Base-by-base conservation (phyloP, 306 rosid genomes). In the Fragaria ananassa region DNA sequence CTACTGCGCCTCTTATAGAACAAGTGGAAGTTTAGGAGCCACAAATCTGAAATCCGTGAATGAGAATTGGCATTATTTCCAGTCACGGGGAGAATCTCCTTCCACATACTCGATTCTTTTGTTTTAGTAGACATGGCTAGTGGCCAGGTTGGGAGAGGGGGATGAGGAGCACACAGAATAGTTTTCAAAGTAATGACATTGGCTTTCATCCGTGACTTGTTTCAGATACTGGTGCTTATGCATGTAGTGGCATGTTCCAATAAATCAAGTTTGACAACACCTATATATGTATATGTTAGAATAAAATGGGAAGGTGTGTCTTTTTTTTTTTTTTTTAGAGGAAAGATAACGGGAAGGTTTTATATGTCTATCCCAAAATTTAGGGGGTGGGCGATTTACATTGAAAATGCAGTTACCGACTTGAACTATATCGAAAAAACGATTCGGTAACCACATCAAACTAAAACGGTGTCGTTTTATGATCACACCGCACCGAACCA, bases 21-120 rank as follows among this genome's bases (percentile, higher is more conserved):
- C 10, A 45, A 12, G 50, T 8, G 64, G 45, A 14, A 18, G n/a
- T 27, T 4, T 23, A 27, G 25, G 80, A 79, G 73, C 80, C 86
- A 80, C 76, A 57, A 17, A 65, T 76, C 68, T 5, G 47, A 25
- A 5, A 65, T 77, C 82, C 89, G 89, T 85, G 89, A 85, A 80
- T 60, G 23, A 41, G 49, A 70, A 70, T 82, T 85, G 86, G 86
- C 49, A 31, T 57, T 27, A 69, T 77, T 74, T 67, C 35, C 47
- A 37, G 62, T 81, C 85, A 81, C 85, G 85, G 81, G 84, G 5
- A 37, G 34, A 27, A 50, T 71, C 47, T 4, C 25, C 63, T 2
- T 71, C 47, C 75, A 71, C 64, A n/a, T 19, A 51, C 34, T 34
- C 56, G 39, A 51, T 2, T 39, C 5, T 19, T 51, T 50, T 17